These are phyloP conservation scores for Xylaria intraflava DNA, from an alignment of 495 filamentous ascomycete genomes.

Conservation along the genomic window DNA sequence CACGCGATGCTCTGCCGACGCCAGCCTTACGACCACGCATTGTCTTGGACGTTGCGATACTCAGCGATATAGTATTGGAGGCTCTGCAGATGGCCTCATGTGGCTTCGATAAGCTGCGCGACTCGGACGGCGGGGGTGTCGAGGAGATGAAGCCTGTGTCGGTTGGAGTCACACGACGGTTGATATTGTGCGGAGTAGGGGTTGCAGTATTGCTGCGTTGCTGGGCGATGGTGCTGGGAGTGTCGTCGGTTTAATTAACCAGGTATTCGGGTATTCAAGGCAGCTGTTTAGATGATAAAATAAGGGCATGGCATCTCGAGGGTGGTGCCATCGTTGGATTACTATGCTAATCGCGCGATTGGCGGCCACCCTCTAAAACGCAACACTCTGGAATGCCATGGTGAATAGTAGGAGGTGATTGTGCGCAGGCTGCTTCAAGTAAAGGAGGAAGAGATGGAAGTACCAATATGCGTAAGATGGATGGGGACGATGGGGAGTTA, in stretches of 20 bases:
- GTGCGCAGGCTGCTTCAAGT: no score
- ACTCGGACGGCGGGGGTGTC: neutral
- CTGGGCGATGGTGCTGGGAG: neutral
- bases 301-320: constrained; percentile 28
- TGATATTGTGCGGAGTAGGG: constrained; percentile 1
- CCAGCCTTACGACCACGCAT: constrained; percentile 30
- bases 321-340: constrained; percentile 44
- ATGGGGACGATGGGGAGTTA: no score
- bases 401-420: neutral
- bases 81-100: neutral
- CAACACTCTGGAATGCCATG: constrained; percentile 40
- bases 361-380: constrained; percentile 46
- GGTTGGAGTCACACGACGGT: constrained; percentile 18
- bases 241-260: neutral
- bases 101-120: neutral
- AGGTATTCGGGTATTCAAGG: no score
- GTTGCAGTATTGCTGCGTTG: constrained; percentile 1
- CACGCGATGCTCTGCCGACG: constrained; percentile 26
- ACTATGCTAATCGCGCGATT: constrained; percentile 26
- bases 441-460: no score
- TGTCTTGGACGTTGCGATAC: constrained; percentile 1
- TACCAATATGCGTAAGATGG: no score
- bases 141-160: neutral
- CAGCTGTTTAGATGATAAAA: constrained; percentile 10
- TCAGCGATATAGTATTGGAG: neutral